Base-by-base conservation (phyloP, 148 eudicot genomes). In the Vaccinium corymbosum region DNA sequence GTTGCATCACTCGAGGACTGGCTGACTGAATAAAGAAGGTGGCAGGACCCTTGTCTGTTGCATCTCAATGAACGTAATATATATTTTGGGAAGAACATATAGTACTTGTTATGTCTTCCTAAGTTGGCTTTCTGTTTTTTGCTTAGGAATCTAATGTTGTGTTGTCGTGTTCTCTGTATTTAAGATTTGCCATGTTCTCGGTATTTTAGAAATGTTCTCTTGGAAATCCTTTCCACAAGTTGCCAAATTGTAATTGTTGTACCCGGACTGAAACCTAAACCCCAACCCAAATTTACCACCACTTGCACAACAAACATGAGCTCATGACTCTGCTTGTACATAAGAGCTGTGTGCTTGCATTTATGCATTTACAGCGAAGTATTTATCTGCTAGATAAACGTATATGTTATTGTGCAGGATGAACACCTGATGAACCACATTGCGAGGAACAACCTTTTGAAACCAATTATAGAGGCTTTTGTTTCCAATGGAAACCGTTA, bases 381-480 rank as follows among this genome's bases (percentile, higher is more conserved):
- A 6, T 64, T 85, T 7, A 27, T 81, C 48, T 56, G 25, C 53
- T 51, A 83, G 82, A 42, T 76, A 66, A 38, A 15, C 64, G 74
- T 15, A 82, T 84, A 52, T 81, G 79, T 74, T 38, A 29, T 74
- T 72, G 81, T 88, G 89, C 97, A 97, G 99, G 99, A 97, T 89
- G 99, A 97, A 83, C 94, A 90, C 82, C 86, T 95, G 83, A 88
- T 87, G 89, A 94, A 87, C 86, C 94, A 97, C 88, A 88, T 97
- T 74, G 94, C 89, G 82, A 94, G 93, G 91, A 86, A 92, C 86
- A 94, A 95, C 85, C 90, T 93, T 85, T 88, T 97, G 84, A 94
- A 94, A 86, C 97, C 98, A 72, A 89, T 97, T 88, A 90, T 97
- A 68, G 97, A 97, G 86, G 95, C 89, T 35, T 97, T 97, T 89